Base-by-base conservation (phyloP, 768 basidiomycete species). In the Boletus insuetus region DNA sequence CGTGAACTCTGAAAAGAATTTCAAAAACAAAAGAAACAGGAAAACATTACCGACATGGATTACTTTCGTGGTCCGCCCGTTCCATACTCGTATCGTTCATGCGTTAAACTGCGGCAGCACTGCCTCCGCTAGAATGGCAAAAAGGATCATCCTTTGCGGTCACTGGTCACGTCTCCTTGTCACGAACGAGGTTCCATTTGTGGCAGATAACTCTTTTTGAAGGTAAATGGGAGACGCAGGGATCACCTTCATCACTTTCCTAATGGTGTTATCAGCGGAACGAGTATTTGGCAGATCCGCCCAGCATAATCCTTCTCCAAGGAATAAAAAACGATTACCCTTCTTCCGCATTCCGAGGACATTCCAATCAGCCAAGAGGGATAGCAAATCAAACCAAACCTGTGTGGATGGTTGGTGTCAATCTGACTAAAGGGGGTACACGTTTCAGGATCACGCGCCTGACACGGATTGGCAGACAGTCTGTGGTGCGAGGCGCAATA, bases 51-150 rank as follows among this genome's bases (percentile, higher is more conserved):
- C 38, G 46, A 56, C 43, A 14, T 16, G 20, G 16, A 40, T 46
- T 16, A 40, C 34, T 38, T 52, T 42, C 38, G 35, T 49, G 19
- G 32, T 49, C 40, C 42, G 45, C 32, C n/a, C 11, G 55, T 35
- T 32, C 16, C n/a, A 47, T 24, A 26, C 40, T 44, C 19, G 13
- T 16, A 38, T 22, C 47, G 42, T 35, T 14, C 34, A 34, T 14
- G 34, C 14, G 12, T 13, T 49, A 37, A 35, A 40, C 41, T 26
- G 20, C 35, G 17, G 24, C 42, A 34, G 55, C 67, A 69, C 60
- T 46, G 65, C 68, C 65, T 55, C 49, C 4, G 40, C 62, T 19
- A 45, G 55, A 47, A 64, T 39, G 53, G 62, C 44, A 60, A 53
- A 43, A 53, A 38, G 42, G 59, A 65, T 60, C 31, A 62, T 49